A percentile compares a stretch with the other conserved stretches of the same genome.
Evolutionary conservation across 352 stramenopile species (phyloP).

Genomic region (Globisporangium splendens): DNA sequence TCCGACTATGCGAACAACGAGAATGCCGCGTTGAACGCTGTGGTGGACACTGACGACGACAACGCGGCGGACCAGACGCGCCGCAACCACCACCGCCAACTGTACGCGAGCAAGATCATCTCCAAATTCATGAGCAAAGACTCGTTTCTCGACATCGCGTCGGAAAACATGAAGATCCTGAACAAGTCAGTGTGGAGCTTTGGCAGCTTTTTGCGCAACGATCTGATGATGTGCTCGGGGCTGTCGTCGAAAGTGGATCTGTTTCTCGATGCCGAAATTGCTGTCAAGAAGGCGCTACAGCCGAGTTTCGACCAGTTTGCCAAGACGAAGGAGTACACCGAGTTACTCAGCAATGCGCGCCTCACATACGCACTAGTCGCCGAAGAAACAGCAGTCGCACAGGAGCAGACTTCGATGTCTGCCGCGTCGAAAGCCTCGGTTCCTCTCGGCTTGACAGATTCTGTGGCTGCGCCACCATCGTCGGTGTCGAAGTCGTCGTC

Average conservation of each 20-base stretch:
- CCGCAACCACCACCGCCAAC: slow-evolving; percentile 38
- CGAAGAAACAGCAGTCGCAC: slow-evolving; percentile 6
- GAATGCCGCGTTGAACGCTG: neutral
- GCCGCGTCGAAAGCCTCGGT: neutral
- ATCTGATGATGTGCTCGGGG: slow-evolving; percentile 72
- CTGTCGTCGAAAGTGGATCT: slow-evolving; percentile 72
- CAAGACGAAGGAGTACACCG: slow-evolving; percentile 46
- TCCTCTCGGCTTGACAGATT: slow-evolving; percentile 3
- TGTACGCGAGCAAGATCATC: slow-evolving; percentile 87
- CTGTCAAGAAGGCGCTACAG: slow-evolving; percentile 65
- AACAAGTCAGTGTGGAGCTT: slow-evolving; percentile 84
- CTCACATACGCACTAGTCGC: slow-evolving; percentile 47
- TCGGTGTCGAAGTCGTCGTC: slow-evolving; percentile 25
- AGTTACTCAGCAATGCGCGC: slow-evolving; percentile 50
- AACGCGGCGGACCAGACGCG: slow-evolving; percentile 20
- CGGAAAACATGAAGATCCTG: slow-evolving; percentile 67
- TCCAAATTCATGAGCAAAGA: slow-evolving; percentile 83
- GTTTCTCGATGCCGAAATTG: slow-evolving; percentile 74
- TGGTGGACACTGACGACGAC: slow-evolving; percentile 9
- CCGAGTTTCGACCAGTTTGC: slow-evolving; percentile 68
- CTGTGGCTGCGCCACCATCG: slow-evolving; percentile 6
- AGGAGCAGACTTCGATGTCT: slow-evolving; percentile 9
- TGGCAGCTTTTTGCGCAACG: slow-evolving; percentile 64
- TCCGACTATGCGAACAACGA: slow-evolving; percentile 6
- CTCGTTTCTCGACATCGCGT: slow-evolving; percentile 78